A percentile compares a stretch with the other conserved stretches of the same genome.
Evolutionary conservation across 2,329 filamentous ascomycete species (phyloP).

Genomic region (Pseudogymnoascus sp.): DNA sequence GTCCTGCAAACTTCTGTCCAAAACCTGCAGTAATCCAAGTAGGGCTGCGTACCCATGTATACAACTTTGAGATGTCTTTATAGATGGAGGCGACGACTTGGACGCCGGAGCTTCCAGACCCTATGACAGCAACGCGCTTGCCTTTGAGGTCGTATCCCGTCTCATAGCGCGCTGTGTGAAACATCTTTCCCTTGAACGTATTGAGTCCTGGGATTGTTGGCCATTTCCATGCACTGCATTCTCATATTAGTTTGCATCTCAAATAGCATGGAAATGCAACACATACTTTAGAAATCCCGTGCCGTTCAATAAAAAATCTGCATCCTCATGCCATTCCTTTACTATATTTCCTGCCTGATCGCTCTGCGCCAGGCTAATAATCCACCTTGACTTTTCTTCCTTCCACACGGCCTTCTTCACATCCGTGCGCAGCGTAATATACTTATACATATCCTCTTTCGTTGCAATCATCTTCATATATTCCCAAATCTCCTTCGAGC

Average conservation of each 20-base stretch:
- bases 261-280: neutral
- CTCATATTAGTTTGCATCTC: neutral
- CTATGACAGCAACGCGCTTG: conserved; percentile 44
- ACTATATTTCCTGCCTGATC: neutral
- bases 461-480: conserved; percentile 29
- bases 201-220: conserved; percentile 42
- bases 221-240: conserved; percentile 32
- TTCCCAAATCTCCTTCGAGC: conserved; percentile 21
- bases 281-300: neutral
- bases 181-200: conserved; percentile 42
- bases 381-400: conserved; percentile 33
- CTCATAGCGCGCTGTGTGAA: conserved; percentile 50
- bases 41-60: conserved; percentile 47
- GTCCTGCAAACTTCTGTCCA: conserved; percentile 20
- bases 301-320: neutral
- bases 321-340: neutral
- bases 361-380: conserved; percentile 18
- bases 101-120: conserved; percentile 45
- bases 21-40: conserved; percentile 39
- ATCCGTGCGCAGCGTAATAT: conserved; percentile 35
- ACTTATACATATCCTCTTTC: conserved; percentile 30
- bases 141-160: conserved; percentile 37
- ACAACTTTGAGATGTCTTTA: conserved; percentile 39
- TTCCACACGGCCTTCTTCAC: conserved; percentile 37
- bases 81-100: conserved; percentile 44